phyloP scores from a whole-genome alignment of 352 stramenopile species.

The Globisporangium emineosum region DNA sequence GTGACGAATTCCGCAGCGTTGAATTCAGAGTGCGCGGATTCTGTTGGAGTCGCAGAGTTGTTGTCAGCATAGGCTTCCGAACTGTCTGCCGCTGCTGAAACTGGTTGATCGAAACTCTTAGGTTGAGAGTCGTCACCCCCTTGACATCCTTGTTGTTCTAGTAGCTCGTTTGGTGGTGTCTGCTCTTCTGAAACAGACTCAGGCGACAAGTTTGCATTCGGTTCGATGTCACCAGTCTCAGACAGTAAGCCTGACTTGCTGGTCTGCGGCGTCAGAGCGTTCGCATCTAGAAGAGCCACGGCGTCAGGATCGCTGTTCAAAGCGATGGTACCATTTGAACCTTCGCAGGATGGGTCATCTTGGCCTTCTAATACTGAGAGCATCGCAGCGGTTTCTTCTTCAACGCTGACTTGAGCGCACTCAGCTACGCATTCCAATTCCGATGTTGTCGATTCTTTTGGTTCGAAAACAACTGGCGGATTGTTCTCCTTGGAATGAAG shows the following conservation, averaged over 20 bases:
- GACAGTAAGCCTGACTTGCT: no score
- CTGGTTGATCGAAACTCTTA: background rate
- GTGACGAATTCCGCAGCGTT: constrained; percentile 7
- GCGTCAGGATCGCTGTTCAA: no score
- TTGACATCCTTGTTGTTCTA: no score
- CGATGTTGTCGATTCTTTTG: background rate
- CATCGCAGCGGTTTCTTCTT: background rate
- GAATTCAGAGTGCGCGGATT: background rate
- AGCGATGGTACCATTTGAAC: no score
- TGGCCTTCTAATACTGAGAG: background rate
- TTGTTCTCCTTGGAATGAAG: background rate
- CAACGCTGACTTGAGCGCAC: background rate
- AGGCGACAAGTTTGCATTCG: no score
- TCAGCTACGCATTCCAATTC: background rate
- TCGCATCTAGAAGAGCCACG: no score
- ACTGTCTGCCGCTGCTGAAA: background rate
- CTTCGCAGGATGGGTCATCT: background rate
- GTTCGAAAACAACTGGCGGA: background rate
- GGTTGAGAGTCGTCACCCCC: background rate
- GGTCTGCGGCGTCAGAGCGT: no score
- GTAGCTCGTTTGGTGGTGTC: no score
- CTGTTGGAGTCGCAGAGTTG: background rate
- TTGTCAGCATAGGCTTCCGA: background rate
- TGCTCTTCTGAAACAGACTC: no score
- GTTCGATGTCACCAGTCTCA: no score